These are phyloP conservation scores for Xylaria castorea DNA, from an alignment of 495 filamentous ascomycete genomes.

Conservation along the genomic window DNA sequence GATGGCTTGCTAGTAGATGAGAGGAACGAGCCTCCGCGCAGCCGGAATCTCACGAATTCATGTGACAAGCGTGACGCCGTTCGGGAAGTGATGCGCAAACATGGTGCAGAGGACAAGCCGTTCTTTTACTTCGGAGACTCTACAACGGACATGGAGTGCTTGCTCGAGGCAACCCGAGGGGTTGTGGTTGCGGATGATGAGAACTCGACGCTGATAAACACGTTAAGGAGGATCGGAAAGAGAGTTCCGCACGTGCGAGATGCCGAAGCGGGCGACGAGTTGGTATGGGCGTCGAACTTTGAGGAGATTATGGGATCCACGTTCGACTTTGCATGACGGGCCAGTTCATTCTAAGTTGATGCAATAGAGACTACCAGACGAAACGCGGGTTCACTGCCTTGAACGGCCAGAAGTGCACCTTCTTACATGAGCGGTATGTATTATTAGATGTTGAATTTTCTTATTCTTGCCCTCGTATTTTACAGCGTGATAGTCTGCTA, in stretches of 20 bases:
- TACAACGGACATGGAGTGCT: slow-evolving; percentile 47
- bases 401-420: background rate
- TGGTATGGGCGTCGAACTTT: slow-evolving; percentile 27
- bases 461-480: background rate
- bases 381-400: background rate
- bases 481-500: background rate
- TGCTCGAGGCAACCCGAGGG: slow-evolving; percentile 45
- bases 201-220: slow-evolving; percentile 43
- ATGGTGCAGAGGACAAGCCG: slow-evolving; percentile 21
- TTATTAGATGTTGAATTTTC: background rate
- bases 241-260: slow-evolving; percentile 45
- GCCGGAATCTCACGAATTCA: slow-evolving; percentile 40
- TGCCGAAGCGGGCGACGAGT: slow-evolving; percentile 3
- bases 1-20: slow-evolving; percentile 20
- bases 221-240: slow-evolving; percentile 45
- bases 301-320: slow-evolving; percentile 21
- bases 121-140: slow-evolving; percentile 46
- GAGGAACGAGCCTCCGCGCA: background rate
- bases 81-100: slow-evolving; percentile 26
- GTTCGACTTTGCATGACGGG: background rate
- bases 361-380: background rate
- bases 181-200: slow-evolving; percentile 48
- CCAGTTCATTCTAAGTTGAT: background rate
- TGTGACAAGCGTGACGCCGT: slow-evolving; percentile 42
- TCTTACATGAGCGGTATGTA: slow-evolving; percentile 3